Evolutionary conservation across 1,139 yeast genomes (phyloP).

Genomic region (Diutina rugosa): DNA sequence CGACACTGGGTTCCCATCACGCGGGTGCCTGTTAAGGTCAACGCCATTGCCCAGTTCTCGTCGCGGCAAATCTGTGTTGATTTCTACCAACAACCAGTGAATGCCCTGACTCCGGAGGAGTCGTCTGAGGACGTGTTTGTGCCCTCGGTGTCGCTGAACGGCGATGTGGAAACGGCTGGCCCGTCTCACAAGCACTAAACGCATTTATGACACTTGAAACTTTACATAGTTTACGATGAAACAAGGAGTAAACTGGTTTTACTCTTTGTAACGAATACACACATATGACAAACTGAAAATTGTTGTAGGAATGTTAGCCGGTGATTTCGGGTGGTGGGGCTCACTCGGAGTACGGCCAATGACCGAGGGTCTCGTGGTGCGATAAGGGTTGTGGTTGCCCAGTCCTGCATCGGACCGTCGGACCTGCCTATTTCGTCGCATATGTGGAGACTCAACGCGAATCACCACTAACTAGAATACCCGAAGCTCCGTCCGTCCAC

Average conservation of each 20-base stretch:
- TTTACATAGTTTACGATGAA: too few relatives aligned
- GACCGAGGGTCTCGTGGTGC: neutral
- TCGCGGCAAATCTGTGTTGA: neutral
- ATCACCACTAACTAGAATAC: neutral
- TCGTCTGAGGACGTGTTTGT: slow-evolving; percentile 18
- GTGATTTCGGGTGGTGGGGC: neutral
- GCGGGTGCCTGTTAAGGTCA: neutral
- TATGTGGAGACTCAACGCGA: neutral
- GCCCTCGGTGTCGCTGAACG: slow-evolving; percentile 28
- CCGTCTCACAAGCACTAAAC: slow-evolving; percentile 25
- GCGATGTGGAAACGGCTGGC: slow-evolving; percentile 32
- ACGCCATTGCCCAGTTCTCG: neutral
- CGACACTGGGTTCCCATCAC: neutral
- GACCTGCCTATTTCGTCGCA: neutral
- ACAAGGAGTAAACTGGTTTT: too few relatives aligned
- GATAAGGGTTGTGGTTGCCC: neutral
- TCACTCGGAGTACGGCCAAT: neutral
- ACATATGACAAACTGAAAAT: too few relatives aligned
- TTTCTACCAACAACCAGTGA: neutral
- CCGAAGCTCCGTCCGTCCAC: neutral
- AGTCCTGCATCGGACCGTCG: neutral
- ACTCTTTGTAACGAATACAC: too few relatives aligned
- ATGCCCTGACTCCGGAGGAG: slow-evolving; percentile 3
- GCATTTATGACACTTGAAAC: neutral
- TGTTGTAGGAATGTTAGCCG: too few relatives aligned